Base-by-base conservation (phyloP, 148 eudicot genomes). In the Amaranthus palmeri region DNA sequence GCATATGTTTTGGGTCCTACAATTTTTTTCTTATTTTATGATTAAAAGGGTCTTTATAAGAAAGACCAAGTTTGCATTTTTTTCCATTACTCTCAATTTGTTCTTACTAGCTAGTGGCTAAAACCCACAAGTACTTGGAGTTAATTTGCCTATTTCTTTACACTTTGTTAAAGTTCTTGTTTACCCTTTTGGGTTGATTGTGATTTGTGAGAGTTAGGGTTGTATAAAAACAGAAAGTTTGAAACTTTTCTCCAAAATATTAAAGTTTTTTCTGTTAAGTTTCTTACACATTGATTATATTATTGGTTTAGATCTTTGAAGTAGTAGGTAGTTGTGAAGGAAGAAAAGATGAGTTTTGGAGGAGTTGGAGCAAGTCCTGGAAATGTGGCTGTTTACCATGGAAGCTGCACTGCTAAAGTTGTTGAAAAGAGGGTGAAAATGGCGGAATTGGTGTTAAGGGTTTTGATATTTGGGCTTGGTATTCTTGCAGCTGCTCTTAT, bases 381-480 rank as follows among this genome's bases (percentile, higher is more conserved):
- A 45, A 87, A 85, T 72, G 88, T 85, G 40, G 85, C 91, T 15
- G 91, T 90, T 10, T 80, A 61, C 54, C 88, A 84, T 77, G 84
- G 81, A 3, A 82, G 81, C 58, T 84, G 79, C 70, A 79, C 82
- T 69, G 60, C 75, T 49, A 84, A 83, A 81, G 82, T 63, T 54
- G 25, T 82, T 71, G 97, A 95, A 79, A 73, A 77, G 68, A 88
- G 85, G 72, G 73, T 95, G 4, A 91, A 82, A 81, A 53, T 88
- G 65, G 83, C 82, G 10, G 99, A 95, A 81, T 67, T 95, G 74
- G 78, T 81, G 10, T 68, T 95, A 54, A 91, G 98, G 85, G 72
- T 84, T 81, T 36, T 91, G 40, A 84, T 89, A 44, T 81, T 80
- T 74, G 86, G 86, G 83, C n/a, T 73, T 88, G 40, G 86, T 68